Evolutionary conservation across 805 yeast genomes (phyloP), one percentile per base, ranked within the genome.

Genomic region (Yamadazyma olivae): DNA sequence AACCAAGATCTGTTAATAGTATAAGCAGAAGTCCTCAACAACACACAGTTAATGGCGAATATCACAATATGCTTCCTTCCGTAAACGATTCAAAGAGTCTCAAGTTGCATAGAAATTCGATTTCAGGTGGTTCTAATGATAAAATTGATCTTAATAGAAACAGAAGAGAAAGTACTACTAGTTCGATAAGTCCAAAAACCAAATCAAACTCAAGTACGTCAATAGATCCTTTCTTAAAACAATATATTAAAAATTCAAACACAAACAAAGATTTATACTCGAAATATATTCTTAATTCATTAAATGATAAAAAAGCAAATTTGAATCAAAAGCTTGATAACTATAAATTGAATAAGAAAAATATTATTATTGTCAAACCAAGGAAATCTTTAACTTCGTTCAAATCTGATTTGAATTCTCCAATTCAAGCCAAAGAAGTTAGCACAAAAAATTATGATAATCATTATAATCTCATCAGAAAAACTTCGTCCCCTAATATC

Each of bases 161-260:
- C 19, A 15, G 6, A 7, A 17, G 7, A 15, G 20, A 17, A 7
- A 9, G 19, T 12, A 28, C 13, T 7, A 28, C 7, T 3, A 30
- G 36, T 7, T 29, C 35, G 12, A 34, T 31, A 17, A 14, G 36
- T 25, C 25, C 40, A 33, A 15, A 31, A 36, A 22, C 30, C 16
- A 19, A 30, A 27, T 12, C 33, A 30, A 17, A 3, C 9, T 12
- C 32, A 6, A 30, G 14, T 24, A 14, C n/a, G 21, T n/a, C 17
- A 16, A 32, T 26, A 5, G 47, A 43, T 23, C 41, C 43, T 3
- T 43, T 43, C 22, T 32, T 43, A 12, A 30, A 33, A 13, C 28
- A 36, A 17, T 43, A 43, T 33, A 27, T 43, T 6, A 43, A 43
- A 31, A 6, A n/a, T 22, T 22, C 33, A 5, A n/a, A 8, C 17